Base-by-base conservation (phyloP, 2,329 filamentous ascomycete genomes). In the Dactylellina leptospora region DNA sequence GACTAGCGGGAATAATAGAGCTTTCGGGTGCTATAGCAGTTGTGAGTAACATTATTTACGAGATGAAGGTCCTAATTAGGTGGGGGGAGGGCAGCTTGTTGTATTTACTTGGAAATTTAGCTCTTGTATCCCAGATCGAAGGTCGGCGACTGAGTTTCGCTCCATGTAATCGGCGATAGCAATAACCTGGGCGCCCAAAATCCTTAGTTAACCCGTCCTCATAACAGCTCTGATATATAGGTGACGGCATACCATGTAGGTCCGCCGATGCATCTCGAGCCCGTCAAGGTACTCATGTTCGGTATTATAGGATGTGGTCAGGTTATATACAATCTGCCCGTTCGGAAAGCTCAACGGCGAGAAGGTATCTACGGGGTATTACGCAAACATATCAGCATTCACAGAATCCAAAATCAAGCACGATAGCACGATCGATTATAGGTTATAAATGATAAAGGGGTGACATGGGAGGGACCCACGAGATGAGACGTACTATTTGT, bases 281-380 rank as follows among this genome's bases (percentile, higher is more conserved):
- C 70, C 72, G 44, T 77, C 76, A 13, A 77, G 70, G 38, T 77
- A 77, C 42, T 77, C 75, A 63, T 77, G 76, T 54, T 77, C 76
- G 42, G 70, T 83, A 79, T 99, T 95, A 82, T 97, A 97, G 0
- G 95, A 89, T 72, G 90, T 92, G 66, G 90, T 88, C 74, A 97
- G 85, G 79, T 96, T 90, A 84, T 95, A 97, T 77, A 97, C 85
- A 73, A 97, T 89, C 77, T 88, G 88, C 72, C 93, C 93, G 76
- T 88, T 86, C 9, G 92, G 92, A 80, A 95, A 96, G 11, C 90
- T 91, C 77, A 95, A 83, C 40, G 93, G 93, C 68, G 92, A 96
- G 81, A 97, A 97, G 88, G 95, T 93, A 80, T 92, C 92, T 96
- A 79, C 22, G 11, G 55, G 74, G 74, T 77, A 78, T 77, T 63